Evolutionary conservation across 2,329 filamentous ascomycete genomes (phyloP), one percentile per base, ranked within the genome.

Genomic region (Aaosphaeria pasadenensis): DNA sequence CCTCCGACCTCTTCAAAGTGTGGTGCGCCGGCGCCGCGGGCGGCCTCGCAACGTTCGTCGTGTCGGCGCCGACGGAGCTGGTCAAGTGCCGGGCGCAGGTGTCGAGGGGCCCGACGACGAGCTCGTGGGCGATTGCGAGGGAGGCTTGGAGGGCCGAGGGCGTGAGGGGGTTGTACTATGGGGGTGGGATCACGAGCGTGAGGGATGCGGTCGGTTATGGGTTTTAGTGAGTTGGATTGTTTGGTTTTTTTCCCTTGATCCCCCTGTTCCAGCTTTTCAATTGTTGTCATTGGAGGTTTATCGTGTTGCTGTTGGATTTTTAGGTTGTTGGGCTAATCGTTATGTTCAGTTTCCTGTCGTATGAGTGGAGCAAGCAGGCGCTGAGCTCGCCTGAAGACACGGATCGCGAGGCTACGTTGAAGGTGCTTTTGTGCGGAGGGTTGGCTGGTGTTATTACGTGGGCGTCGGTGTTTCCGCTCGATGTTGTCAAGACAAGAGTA

Each of bases 151-250:
- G 70, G 33, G 72, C 67, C 1, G 83, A 86, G 4, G 76, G 86
- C 0, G 47, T 89, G 4, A 76, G 78, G 36, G 91, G 91, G 0
- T 71, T 96, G 24, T 96, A 95, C 65, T 80, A 85, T 52, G 92
- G 91, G 17, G 92, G 92, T 17, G 77, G 74, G 0, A 83, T 96
- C 11, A 97, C 92, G 1, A 89, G 87, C 45, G 66, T 92, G 38
- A 80, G 92, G 43, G 92, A 97, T 71, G 86, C 87, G 49, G 81
- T 96, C 47, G 92, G 92, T n/a, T 97, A 96, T 71, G 92, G 91
- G 0, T 96, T 96, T 70, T 97, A 96, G 80, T 84, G 76, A 60
- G 78, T 39, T 44, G 9, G 33, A 36, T 9, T 9, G 33, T 9
- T 36, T 9, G 33, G 4, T 36, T 9, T 36, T 9, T 36, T n/a